These are phyloP conservation scores for Piper longum DNA, from an alignment of 164 flowering plant species.

Conservation along the genomic window DNA sequence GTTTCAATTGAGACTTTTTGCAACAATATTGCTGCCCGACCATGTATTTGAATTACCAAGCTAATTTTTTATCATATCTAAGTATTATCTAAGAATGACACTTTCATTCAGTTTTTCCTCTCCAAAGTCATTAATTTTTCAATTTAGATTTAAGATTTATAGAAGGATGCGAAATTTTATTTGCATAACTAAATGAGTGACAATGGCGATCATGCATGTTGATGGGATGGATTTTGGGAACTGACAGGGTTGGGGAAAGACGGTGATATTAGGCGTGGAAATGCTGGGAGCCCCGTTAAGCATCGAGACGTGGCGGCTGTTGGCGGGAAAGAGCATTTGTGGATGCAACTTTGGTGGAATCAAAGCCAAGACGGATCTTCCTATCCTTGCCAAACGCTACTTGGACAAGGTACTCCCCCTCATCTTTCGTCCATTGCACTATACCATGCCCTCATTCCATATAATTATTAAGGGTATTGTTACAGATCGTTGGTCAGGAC, in stretches of 20 bases:
- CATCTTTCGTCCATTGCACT: neutral
- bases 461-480: neutral
- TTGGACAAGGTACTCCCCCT: constrained; percentile 29
- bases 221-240: neutral
- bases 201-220: neutral
- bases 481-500: neutral
- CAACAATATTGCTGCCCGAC: too few species aligned
- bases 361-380: constrained; percentile 54
- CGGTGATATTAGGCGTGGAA: constrained; percentile 56
- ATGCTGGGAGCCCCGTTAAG: constrained; percentile 33
- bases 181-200: too few species aligned
- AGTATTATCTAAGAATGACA: too few species aligned
- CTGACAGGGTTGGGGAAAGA: constrained; percentile 55
- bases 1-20: too few species aligned
- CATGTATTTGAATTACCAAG: too few species aligned
- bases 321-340: constrained; percentile 30
- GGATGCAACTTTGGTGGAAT: constrained; percentile 58
- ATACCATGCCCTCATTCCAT: too few species aligned
- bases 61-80: too few species aligned
- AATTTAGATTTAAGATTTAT: too few species aligned
- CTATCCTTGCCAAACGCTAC: constrained; percentile 32
- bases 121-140: too few species aligned
- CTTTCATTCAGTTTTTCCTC: too few species aligned
- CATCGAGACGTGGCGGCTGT: constrained; percentile 20
- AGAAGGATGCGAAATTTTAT: too few species aligned